Base-by-base conservation (phyloP, 108 stramenopile species). In the Poteriospumella lacustris region DNA sequence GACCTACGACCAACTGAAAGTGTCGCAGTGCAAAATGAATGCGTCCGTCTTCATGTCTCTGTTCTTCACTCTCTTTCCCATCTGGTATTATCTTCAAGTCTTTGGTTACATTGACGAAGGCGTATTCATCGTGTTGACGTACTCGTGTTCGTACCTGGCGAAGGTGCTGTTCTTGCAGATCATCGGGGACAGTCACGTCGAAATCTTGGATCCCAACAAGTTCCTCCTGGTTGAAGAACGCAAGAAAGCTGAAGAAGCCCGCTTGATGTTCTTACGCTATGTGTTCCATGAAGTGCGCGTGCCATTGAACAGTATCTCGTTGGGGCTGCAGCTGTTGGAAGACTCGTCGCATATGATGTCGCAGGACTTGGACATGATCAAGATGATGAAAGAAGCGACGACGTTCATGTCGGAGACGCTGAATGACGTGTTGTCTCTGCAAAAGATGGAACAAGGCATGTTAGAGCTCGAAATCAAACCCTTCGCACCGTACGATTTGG, bases 231-330 rank as follows among this genome's bases (percentile, higher is more conserved):
- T 31, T 31, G 60, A 64, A 64, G 60, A 64, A 64, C 3, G 24
- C 9, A 64, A 64, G 31, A 64, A 33, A 64, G 60, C 60, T 12
- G 60, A 64, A 64, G 29, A 64, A 64, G 28, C 60, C 5, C 28
- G 60, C 28, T 64, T 64, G 36, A 64, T 64, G 60, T 76, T 76
- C 58, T 15, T 76, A 39, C 52, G 76, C 24, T 76, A 76, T 44
- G 60, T 76, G 29, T 76, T 76, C 58, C 76, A 76, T 44, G 76
- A 76, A 44, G 60, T 64, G 24, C 52, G 76, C 29, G 60, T 76
- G 31, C 76, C 76, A 36, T 64, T 76, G 9, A 56, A 76, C 38
- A 38, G 34, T 28, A 31, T 76, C 2, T 2, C 58, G 19, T 39
- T 76, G 58, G 76, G 76, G 24, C 24, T 76, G 24, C 42, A 76